These are phyloP conservation scores for Neltuma alba DNA, from an alignment of 306 rosid species.

Conservation along the genomic window DNA sequence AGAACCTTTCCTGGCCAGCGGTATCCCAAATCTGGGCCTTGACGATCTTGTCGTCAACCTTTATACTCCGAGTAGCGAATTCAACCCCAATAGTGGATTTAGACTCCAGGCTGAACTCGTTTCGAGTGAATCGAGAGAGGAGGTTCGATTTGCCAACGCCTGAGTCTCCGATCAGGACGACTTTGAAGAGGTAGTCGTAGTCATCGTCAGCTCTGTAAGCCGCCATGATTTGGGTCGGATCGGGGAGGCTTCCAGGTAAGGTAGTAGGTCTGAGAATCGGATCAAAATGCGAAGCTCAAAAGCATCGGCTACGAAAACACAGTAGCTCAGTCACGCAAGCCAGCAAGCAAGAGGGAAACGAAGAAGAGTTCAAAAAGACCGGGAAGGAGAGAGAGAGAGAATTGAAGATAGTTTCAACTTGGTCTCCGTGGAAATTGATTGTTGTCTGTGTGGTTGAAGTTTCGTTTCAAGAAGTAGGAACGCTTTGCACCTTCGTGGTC, in stretches of 20 bases:
- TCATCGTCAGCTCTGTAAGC: conserved; percentile 60
- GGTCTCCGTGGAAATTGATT: background rate
- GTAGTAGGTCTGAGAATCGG: background rate
- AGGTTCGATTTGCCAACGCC: conserved; percentile 66
- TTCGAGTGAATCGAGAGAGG: conserved; percentile 57
- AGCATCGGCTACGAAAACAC: background rate
- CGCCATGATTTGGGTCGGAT: background rate
- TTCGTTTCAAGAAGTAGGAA: background rate
- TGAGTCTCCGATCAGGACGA: conserved; percentile 60
- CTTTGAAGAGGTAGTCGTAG: conserved; percentile 61
- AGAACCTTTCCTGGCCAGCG: conserved; percentile 62
- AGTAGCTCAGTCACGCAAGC: background rate
- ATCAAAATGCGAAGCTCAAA: conserved; percentile 8
- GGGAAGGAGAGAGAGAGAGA: background rate
- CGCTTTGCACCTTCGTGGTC: background rate
- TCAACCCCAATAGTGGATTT: conserved; percentile 67
- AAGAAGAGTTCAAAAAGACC: background rate
- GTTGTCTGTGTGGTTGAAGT: background rate
- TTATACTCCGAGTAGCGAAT: conserved; percentile 58
- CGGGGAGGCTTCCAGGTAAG: background rate
- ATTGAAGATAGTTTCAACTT: background rate
- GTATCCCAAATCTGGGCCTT: conserved; percentile 77
- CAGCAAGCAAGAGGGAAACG: background rate
- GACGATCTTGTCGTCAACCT: conserved; percentile 54
- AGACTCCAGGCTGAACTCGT: conserved; percentile 61